A percentile compares a stretch with the other conserved stretches of the same genome.
Conservation (phyloP, 2,329 filamentous ascomycete species). For the Plectosphaerella plurivora region DNA sequence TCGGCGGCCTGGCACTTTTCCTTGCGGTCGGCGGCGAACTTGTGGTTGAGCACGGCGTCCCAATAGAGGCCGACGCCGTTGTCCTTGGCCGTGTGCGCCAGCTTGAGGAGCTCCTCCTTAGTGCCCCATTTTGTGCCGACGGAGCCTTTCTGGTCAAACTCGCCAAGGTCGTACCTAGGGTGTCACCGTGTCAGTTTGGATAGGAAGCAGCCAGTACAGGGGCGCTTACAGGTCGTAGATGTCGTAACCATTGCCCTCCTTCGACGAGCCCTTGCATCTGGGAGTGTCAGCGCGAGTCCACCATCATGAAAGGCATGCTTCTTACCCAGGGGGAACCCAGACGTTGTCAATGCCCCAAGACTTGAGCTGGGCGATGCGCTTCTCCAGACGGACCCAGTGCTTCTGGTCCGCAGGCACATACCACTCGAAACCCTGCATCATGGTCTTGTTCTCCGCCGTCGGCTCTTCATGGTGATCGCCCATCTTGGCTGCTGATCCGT, state of each 20-base stretch:
- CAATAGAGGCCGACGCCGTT: slow-evolving; percentile 60
- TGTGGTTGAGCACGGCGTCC: slow-evolving; percentile 73
- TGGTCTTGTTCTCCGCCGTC: slow-evolving; percentile 43
- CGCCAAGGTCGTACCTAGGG: slow-evolving; percentile 54
- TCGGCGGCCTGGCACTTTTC: slow-evolving; percentile 61
- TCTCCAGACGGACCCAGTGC: slow-evolving; percentile 59
- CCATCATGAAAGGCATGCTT: neutral
- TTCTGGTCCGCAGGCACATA: slow-evolving; percentile 59
- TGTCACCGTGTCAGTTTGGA: slow-evolving; percentile 1
- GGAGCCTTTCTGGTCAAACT: slow-evolving; percentile 68
- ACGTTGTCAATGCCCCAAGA: slow-evolving; percentile 59
- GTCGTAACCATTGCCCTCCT: slow-evolving; percentile 64
- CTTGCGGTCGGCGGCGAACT: slow-evolving; percentile 64
- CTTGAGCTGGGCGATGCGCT: slow-evolving; percentile 52
- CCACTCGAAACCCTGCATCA: slow-evolving; percentile 74
- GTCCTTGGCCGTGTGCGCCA: slow-evolving; percentile 49
- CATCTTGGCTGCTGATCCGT: slow-evolving; percentile 3
- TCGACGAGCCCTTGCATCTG: slow-evolving; percentile 60
- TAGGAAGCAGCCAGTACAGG: neutral
- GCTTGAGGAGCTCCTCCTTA: slow-evolving; percentile 54
- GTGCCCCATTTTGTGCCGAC: slow-evolving; percentile 66
- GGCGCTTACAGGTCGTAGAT: slow-evolving; percentile 57
- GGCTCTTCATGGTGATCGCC: slow-evolving; percentile 9
- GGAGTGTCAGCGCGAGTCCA: neutral
- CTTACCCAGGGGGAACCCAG: slow-evolving; percentile 62